A percentile compares a stretch with the other conserved stretches of the same genome.
Conservation (phyloP, 306 rosid species). For the Trifolium fragiferum region DNA sequence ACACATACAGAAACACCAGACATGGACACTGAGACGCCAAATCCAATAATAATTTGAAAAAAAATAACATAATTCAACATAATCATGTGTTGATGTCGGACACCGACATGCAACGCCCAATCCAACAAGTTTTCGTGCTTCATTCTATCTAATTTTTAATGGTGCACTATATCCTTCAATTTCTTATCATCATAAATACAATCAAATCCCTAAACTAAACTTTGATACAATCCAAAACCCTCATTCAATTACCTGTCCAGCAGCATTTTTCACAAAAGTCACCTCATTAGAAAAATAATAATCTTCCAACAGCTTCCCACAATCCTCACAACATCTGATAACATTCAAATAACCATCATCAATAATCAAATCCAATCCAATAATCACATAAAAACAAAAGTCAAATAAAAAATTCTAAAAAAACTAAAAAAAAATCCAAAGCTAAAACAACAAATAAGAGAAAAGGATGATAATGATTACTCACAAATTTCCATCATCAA, state of each 20-base stretch:
- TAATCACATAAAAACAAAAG: not conserved
- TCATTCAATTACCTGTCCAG: constrained; percentile 30
- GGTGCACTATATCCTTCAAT: not conserved
- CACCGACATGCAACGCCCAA: no score
- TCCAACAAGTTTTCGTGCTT: no score
- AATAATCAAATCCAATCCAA: not conserved
- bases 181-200: not conserved
- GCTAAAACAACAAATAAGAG: not conserved
- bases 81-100: no score
- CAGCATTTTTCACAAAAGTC: constrained; percentile 13
- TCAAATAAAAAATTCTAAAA: no score
- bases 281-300: not conserved
- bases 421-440: not conserved
- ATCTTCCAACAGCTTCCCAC: constrained; percentile 44
- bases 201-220: constrained; percentile 1
- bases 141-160: not conserved
- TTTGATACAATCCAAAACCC: not conserved
- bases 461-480: not conserved
- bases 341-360: not conserved
- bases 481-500: constrained; percentile 13
- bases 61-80: no score
- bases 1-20: no score
- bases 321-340: constrained; percentile 19
- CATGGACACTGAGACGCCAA: no score
- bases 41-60: no score